Percentiles rank a stretch among this genome's conserved stretches.
phyloP scores from a whole-genome alignment of 2,329 filamentous ascomycete genomes.

The Colletotrichum musicola region DNA sequence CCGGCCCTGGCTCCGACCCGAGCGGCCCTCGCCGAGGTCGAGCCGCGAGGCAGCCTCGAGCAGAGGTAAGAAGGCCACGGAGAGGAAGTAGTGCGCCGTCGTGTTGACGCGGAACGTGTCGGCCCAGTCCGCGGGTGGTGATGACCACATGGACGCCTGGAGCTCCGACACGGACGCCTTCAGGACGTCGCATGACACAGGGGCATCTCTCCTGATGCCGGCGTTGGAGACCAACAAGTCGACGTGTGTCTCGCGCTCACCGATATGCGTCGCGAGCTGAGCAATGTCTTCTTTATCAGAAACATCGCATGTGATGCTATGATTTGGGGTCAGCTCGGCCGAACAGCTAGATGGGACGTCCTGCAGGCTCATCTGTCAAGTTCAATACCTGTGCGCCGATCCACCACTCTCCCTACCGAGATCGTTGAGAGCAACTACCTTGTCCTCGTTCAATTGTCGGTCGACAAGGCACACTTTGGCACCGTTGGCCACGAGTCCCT shows the following conservation, averaged over 20 bases:
- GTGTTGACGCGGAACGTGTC: conserved; percentile 61
- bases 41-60: conserved; percentile 54
- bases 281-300: not conserved
- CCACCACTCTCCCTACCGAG: conserved; percentile 3
- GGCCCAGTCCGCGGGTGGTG: conserved; percentile 55
- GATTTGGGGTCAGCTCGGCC: too few relatives aligned
- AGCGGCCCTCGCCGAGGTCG: conserved; percentile 45
- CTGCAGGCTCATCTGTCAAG: too few relatives aligned
- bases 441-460: not conserved
- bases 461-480: conserved; percentile 12
- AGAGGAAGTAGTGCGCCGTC: conserved; percentile 63
- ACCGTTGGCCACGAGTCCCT: conserved; percentile 14
- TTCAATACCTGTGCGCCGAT: too few relatives aligned
- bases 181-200: conserved; percentile 57
- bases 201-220: conserved; percentile 43
- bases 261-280: not conserved
- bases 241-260: not conserved
- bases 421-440: not conserved
- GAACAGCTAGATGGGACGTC: too few relatives aligned
- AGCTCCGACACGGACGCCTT: conserved; percentile 55
- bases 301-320: not conserved
- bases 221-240: conserved; percentile 10
- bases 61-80: conserved; percentile 59
- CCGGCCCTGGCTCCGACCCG: conserved; percentile 50
- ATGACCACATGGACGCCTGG: conserved; percentile 62